These are phyloP conservation scores for Leucogyrophana mollusca DNA, from an alignment of 768 basidiomycete genomes.

Conservation along the genomic window DNA sequence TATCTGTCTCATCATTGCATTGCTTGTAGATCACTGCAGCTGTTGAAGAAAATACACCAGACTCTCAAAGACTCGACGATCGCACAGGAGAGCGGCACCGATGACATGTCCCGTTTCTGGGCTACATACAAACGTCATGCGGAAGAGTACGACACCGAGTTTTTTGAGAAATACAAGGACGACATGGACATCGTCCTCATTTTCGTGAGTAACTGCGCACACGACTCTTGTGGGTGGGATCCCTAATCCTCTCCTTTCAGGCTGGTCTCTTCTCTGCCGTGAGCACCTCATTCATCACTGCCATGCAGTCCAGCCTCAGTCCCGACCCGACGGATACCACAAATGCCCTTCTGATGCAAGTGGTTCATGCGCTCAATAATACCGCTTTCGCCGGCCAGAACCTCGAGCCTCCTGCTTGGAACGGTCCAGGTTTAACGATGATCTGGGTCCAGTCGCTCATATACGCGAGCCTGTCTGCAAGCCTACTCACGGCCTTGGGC, in stretches of 20 bases:
- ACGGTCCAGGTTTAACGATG: conserved; percentile 14
- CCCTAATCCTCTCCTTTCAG: conserved; percentile 14
- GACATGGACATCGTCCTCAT: conserved; percentile 20
- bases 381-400: conserved; percentile 6
- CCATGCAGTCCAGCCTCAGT: conserved; percentile 32
- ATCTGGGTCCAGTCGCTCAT: conserved; percentile 16
- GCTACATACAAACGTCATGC: conserved; percentile 12
- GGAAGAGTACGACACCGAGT: conserved; percentile 13
- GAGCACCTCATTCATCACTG: conserved; percentile 36
- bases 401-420: conserved; percentile 10
- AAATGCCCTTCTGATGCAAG: conserved; percentile 23
- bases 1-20: too few species aligned
- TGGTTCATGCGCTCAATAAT: conserved; percentile 11
- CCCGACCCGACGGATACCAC: conserved; percentile 27
- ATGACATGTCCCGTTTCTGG: conserved; percentile 7
- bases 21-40: neutral
- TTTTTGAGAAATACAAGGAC: conserved; percentile 14
- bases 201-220: conserved; percentile 15
- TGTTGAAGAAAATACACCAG: neutral
- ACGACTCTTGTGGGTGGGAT: neutral
- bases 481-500: conserved; percentile 19
- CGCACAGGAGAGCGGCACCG: neutral
- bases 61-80: neutral
- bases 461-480: conserved; percentile 19
- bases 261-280: conserved; percentile 42